Evolutionary conservation across 106 monocot genomes (phyloP), one percentile per base, ranked within the genome.

Genomic region (Allium sativum): DNA sequence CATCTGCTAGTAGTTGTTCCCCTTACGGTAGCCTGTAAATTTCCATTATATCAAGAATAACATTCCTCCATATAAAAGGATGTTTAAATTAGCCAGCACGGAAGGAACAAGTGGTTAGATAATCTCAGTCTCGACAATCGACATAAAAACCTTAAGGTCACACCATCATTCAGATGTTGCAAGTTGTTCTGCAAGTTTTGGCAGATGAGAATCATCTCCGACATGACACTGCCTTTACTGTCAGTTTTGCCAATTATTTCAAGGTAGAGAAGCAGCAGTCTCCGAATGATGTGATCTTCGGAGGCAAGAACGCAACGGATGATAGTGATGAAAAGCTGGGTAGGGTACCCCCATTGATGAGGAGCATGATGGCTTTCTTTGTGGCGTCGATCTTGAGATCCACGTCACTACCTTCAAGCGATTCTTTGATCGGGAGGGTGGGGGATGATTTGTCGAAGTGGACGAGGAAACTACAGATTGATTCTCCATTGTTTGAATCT

Each of bases 181-280:
- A 87, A 73, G 46, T 87, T 87, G 67, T 87, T 87, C 52, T 78
- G 58, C 31, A 87, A 76, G 45, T 82, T 87, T 71, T 87, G 82
- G 73, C 86, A 87, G 55, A 87, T 87, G 18, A 87, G 73, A 70
- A 87, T 87, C 86, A 87, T 87, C 73, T 87, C 86, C 17, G 86
- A 82, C 15, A 87, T 76, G 58, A 82, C 73, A 48, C 78, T 72
- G 66, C 86, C 82, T 20, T 55, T 40, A 54, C 78, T 50, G 53
- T 87, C 82, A 21, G 76, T 78, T 68, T 82, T 87, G 56, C 82
- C 86, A 55, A 87, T 79, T 52, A 87, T 87, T 76, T 87, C 86
- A 6, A 87, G 76, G 56, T 87, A 87, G n/a, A 76, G 73, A 18
- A 87, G 79, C n/a, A 87, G 86, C 45, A 87, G 79, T 71, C 82